A percentile compares a stretch with the other conserved stretches of the same genome.
These are phyloP conservation scores for Gonapodya sp. DNA, from an alignment of 192 early-diverging fungal genomes.

Conservation along the genomic window DNA sequence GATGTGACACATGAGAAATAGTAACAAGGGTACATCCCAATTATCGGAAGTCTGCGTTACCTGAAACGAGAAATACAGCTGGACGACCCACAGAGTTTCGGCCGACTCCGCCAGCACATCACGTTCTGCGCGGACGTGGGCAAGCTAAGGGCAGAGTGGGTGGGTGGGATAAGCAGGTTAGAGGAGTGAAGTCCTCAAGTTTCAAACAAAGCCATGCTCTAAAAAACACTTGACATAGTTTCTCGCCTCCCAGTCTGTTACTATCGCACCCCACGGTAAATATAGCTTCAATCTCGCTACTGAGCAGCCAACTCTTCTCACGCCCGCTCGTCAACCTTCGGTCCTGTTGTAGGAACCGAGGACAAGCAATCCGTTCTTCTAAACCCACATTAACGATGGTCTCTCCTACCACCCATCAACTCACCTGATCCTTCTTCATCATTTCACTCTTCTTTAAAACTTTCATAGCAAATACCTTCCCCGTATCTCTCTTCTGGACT, in stretches of 20 bases:
- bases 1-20: neutral
- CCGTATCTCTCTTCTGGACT: constrained; percentile 91
- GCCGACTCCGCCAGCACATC: constrained; percentile 91
- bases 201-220: no score
- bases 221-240: no score
- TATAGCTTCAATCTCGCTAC: no score
- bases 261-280: no score
- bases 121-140: constrained; percentile 96
- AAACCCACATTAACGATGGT: neutral
- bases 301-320: neutral
- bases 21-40: no score
- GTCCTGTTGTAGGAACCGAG: neutral
- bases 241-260: no score
- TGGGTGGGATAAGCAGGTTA: neutral
- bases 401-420: neutral
- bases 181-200: neutral
- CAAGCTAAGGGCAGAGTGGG: constrained; percentile 48
- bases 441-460: constrained; percentile 92
- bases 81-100: constrained; percentile 94
- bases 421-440: constrained; percentile 94
- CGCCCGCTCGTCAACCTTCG: neutral
- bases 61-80: constrained; percentile 98
- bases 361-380: neutral
- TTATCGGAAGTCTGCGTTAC: no score
- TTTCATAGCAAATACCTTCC: constrained; percentile 99